Evolutionary conservation across 2,329 filamentous ascomycete species (phyloP).

Genomic region (Colletotrichum lentis): DNA sequence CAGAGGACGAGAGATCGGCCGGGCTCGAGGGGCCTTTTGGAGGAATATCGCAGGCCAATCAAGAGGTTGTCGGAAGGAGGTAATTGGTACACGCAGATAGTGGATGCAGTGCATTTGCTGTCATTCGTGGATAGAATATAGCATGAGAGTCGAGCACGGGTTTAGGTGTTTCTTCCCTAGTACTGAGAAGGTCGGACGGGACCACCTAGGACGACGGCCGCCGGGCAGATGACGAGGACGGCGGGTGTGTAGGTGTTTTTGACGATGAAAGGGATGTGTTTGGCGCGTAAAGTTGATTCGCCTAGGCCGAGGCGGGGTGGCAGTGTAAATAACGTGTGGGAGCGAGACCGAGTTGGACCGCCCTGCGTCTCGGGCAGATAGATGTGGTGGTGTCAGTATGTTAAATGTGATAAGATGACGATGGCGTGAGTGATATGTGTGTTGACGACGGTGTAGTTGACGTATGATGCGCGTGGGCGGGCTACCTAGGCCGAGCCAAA

Average conservation of each 20-base stretch:
- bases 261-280: conserved; percentile 5
- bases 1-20: conserved; percentile 9
- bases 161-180: background rate
- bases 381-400: conserved; percentile 11
- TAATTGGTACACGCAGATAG: conserved; percentile 11
- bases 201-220: conserved; percentile 21
- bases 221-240: conserved; percentile 7
- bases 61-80: conserved; percentile 5
- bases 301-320: conserved; percentile 22
- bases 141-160: conserved; percentile 8
- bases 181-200: conserved; percentile 23
- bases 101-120: conserved; percentile 24
- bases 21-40: conserved; percentile 31
- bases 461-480: conserved; percentile 14
- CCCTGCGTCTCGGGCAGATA: conserved; percentile 18
- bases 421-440: conserved; percentile 6
- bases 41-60: conserved; percentile 19
- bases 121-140: conserved; percentile 15
- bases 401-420: conserved; percentile 7
- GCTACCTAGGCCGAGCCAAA: conserved; percentile 8
- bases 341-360: conserved; percentile 10
- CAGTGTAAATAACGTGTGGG: conserved; percentile 13
- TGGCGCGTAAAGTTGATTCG: conserved; percentile 12
- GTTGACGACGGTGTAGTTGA: background rate
- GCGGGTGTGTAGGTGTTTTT: conserved; percentile 6